Evolutionary conservation across 352 stramenopile genomes (phyloP).

Genomic region (Globisporangium middletonii): DNA sequence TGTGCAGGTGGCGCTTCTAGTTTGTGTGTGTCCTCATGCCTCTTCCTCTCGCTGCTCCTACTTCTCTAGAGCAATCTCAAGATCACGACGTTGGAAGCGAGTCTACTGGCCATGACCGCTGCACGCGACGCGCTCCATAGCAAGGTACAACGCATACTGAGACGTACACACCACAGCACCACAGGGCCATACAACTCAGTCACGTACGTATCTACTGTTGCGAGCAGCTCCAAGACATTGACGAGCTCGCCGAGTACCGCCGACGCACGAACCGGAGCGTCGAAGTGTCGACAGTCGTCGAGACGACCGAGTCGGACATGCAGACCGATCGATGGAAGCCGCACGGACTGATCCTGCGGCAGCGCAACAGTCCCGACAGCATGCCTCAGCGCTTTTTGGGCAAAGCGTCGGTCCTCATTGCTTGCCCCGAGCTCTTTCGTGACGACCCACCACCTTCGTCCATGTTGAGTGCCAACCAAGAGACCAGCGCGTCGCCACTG

Average conservation of each 20-base stretch:
- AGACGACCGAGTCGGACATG: constrained; percentile 43
- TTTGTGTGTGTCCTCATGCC: not conserved
- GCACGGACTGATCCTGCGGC: constrained; percentile 59
- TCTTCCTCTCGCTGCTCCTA: not conserved
- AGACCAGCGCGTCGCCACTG: constrained; percentile 1
- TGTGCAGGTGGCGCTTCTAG: not conserved
- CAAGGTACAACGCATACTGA: constrained; percentile 24
- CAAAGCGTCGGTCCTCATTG: constrained; percentile 64
- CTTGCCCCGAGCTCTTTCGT: constrained; percentile 45
- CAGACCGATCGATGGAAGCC: constrained; percentile 74
- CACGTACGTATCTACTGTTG: not conserved
- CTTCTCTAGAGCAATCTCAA: constrained; percentile 35
- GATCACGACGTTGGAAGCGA: constrained; percentile 34
- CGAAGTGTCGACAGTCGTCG: constrained; percentile 35
- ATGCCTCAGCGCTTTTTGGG: constrained; percentile 67
- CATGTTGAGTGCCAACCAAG: constrained; percentile 16
- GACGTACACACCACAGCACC: too few species aligned
- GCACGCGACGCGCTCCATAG: constrained; percentile 30
- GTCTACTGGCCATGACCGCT: constrained; percentile 18
- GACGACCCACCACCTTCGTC: not conserved
- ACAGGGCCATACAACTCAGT: not conserved
- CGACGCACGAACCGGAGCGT: constrained; percentile 58
- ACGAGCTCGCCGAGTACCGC: constrained; percentile 44
- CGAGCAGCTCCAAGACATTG: constrained; percentile 49
- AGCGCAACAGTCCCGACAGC: constrained; percentile 59